Base-by-base conservation (phyloP, 768 basidiomycete species). In the Rhodotorula babjevae region DNA sequence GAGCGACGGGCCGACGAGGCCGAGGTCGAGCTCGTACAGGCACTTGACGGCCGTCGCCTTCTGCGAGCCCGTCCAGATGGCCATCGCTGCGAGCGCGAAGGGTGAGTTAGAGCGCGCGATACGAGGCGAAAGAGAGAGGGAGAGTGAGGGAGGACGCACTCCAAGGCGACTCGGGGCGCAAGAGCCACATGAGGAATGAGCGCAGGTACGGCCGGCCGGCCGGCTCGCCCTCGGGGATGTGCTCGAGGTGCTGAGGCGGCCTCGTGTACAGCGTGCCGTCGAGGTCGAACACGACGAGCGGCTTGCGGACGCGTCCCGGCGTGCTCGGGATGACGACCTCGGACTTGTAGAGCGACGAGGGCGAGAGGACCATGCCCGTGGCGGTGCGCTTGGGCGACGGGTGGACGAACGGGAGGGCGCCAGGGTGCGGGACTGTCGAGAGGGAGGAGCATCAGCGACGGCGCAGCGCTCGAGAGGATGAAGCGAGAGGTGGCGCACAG, bases 241-340 rank as follows among this genome's bases (percentile, higher is more conserved):
- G 72, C 61, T 73, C 72, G 53, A 74, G 69, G 50, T 68, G 53
- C 50, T 69, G 67, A 31, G 73, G 73, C n/a, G 73, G 73, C 25
- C 73, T 69, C 27, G 49, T 49, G 56, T 75, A 75, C 29, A 75
- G 67, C 68, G 73, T 75, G 2, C 73, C 73, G 52, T 75, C 73
- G 5, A 75, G 56, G 31, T 75, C 73, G n/a, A 75, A 71, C 2
- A 75, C 52, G n/a, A 67, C 31, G 31, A 47, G 60, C 25, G 57
- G 66, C 46, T 40, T 53, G 21, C 52, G 42, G 5, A n/a, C 46
- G 33, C 25, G 16, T 10, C 49, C 65, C 8, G 63, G 19, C 36
- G 31, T 3, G 27, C 61, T 64, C 16, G 36, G 33, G 33, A 53
- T 16, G 2, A n/a, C 42, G 42, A 42, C 50, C 23, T 53, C 29